These are phyloP conservation scores for Fusarium tricinctum DNA, from an alignment of 2,329 filamentous ascomycete genomes.

Conservation along the genomic window DNA sequence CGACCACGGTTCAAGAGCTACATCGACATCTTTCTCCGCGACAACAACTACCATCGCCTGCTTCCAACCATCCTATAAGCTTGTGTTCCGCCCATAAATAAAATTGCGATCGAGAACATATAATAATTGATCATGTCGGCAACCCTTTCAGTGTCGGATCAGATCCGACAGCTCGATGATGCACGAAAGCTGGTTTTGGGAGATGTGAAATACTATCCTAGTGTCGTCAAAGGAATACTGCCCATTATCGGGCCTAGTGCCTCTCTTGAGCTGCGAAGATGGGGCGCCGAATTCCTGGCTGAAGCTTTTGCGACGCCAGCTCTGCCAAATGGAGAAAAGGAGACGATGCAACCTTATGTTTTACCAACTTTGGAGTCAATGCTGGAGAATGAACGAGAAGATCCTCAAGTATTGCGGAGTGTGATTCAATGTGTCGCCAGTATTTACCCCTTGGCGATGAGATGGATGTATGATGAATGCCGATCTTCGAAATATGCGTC, in stretches of 20 bases:
- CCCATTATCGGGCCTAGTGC: constrained; percentile 85
- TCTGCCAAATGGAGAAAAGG: constrained; percentile 82
- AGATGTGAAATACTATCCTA: constrained; percentile 89
- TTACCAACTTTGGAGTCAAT: constrained; percentile 81
- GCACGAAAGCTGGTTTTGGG: constrained; percentile 90
- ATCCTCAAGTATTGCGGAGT: constrained; percentile 84
- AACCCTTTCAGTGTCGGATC: constrained; percentile 74
- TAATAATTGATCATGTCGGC: constrained; percentile 63
- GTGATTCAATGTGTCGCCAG: constrained; percentile 90
- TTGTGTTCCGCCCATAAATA: constrained; percentile 5
- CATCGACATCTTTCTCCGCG: constrained; percentile 40
- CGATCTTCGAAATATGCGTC: constrained; percentile 12
- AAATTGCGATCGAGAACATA: constrained; percentile 21
- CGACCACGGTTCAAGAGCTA: constrained; percentile 46
- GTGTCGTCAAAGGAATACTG: constrained; percentile 92
- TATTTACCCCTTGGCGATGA: constrained; percentile 91
- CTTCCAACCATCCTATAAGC: constrained; percentile 28
- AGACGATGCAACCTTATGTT: constrained; percentile 80
- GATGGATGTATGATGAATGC: constrained; percentile 85
- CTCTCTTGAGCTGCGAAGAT: constrained; percentile 86
- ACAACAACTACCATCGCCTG: constrained; percentile 22
- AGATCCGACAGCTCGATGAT: constrained; percentile 88
- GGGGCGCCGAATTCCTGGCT: constrained; percentile 95
- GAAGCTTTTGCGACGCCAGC: constrained; percentile 97
- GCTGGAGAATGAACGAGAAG: constrained; percentile 79